A percentile compares a stretch with the other conserved stretches of the same genome.
phyloP scores from a whole-genome alignment of 192 early-diverging fungal genomes.

The Coemansia sp. region DNA sequence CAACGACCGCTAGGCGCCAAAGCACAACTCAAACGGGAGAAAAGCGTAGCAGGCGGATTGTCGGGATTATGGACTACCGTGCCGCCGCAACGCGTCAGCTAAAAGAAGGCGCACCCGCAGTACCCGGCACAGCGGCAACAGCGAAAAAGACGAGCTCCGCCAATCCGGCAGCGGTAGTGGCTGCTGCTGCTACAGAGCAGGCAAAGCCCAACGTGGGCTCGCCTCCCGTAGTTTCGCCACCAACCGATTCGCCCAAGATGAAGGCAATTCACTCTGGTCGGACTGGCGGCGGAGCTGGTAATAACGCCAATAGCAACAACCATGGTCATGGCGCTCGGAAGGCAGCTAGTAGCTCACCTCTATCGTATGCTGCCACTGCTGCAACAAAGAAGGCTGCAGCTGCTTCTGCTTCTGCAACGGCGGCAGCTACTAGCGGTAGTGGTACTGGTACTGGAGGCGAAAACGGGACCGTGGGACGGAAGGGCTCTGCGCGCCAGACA shows the following conservation, averaged over 20 bases:
- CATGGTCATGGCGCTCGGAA: neutral
- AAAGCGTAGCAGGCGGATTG: conserved; percentile 3
- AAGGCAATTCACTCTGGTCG: conserved; percentile 21
- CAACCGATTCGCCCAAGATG: conserved; percentile 37
- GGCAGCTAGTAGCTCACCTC: neutral
- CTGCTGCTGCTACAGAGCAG: conserved; percentile 1
- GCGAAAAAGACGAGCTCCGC: neutral
- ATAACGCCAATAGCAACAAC: conserved; percentile 7
- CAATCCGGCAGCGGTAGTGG: neutral
- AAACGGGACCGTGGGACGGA: conserved; percentile 14
- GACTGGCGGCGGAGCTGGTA: neutral
- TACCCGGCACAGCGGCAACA: conserved; percentile 13
- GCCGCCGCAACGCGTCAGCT: conserved; percentile 47
- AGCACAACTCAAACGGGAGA: neutral
- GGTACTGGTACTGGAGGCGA: neutral
- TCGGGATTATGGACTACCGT: conserved; percentile 43
- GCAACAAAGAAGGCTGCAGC: conserved; percentile 25
- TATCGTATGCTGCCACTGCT: conserved; percentile 45
- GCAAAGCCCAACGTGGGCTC: conserved; percentile 7
- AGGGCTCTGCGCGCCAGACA: conserved; percentile 9
- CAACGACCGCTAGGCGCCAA: neutral
- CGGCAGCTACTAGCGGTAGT: neutral
- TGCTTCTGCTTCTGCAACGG: neutral
- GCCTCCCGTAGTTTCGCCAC: conserved; percentile 1
- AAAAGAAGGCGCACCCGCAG: conserved; percentile 23